Base-by-base conservation (phyloP, 345 rosid genomes). In the Hibiscus mutabilis region DNA sequence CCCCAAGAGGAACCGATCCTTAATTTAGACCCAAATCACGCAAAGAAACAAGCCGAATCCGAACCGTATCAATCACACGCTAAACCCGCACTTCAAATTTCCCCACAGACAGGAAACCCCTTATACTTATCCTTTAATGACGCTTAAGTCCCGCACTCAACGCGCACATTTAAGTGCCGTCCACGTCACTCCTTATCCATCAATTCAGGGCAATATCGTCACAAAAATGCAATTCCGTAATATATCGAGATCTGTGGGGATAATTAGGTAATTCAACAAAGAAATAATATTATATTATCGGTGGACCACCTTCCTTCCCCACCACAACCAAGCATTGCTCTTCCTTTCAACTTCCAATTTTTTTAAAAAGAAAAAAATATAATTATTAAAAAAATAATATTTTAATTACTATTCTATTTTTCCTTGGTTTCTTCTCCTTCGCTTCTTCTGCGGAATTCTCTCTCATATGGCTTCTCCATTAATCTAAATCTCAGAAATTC, bases 291-390 rank as follows among this genome's bases (percentile, higher is more conserved):
- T 51, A 49, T 76, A 74, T 67, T 72, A 57, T 13, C 46, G 66
- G 14, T 71, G 88, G 84, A 79, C 86, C 87, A 79, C 79, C 37
- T 5, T 71, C 79, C 76, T 75, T 73, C 83, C 86, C 84, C 87
- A 6, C 40, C 86, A 79, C 85, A 74, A 73, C 84, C 86, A 37
- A 37, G 42, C 42, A 7, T 37, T 65, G 33, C 78, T 82, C 76
- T 66, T 72, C 75, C 69, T 74, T 82, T 78, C 63, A 69, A 52
- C 52, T 75, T 52, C 42, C 46, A 68, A 40, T 8, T 53, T 52
- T 52, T 6, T 52, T 5, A 14, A 31, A 19, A 52, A 18, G 33
- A 68, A 15, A 13, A 65, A 60, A 10, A 44, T 42, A n/a, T n/a
- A 8, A 33, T 57, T 46, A 25, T 70, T 78, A 29, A 37, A 37